phyloP scores from a whole-genome alignment of 1,284 basidiomycete species.

The Cryptococcus maquisensis region DNA sequence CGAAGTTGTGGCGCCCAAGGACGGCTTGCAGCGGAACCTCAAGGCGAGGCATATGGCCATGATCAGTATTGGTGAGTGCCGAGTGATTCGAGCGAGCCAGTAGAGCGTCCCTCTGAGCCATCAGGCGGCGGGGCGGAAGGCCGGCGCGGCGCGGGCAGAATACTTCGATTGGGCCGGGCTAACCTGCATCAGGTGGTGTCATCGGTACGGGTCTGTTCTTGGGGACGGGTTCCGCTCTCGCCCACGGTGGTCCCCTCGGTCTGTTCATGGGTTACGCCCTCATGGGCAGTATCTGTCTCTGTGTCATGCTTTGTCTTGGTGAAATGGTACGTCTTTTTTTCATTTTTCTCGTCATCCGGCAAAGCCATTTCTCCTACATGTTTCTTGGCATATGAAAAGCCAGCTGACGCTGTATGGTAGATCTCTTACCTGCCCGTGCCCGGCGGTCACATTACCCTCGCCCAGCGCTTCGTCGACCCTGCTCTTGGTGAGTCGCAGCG shows the following conservation, averaged over 20 bases:
- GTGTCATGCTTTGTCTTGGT: constrained; percentile 39
- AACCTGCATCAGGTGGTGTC: constrained; percentile 7
- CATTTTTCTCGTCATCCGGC: too few species aligned
- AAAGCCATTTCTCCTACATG: too few species aligned
- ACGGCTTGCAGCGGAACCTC: constrained; percentile 21
- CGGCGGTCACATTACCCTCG: constrained; percentile 73
- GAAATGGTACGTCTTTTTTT: too few species aligned
- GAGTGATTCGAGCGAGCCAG: too few species aligned
- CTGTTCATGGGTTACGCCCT: constrained; percentile 45
- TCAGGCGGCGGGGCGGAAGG: too few species aligned
- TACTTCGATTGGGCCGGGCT: too few species aligned
- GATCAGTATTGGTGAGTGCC: constrained; percentile 17
- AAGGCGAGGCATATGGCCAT: constrained; percentile 28
- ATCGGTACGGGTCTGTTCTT: constrained; percentile 25
- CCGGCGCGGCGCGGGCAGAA: too few species aligned
- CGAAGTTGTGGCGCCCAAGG: not conserved
- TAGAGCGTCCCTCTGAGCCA: too few species aligned
- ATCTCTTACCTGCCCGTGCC: constrained; percentile 50
- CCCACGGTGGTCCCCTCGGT: constrained; percentile 50
- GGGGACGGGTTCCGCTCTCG: constrained; percentile 26
- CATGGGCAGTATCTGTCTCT: constrained; percentile 46
- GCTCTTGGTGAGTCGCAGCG: constrained; percentile 51
- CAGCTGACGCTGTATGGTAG: constrained; percentile 4
- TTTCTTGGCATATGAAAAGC: too few species aligned
- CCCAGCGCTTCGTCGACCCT: constrained; percentile 72